These are phyloP conservation scores for Hymenoscyphus occultus DNA, from an alignment of 2,329 filamentous ascomycete genomes.

Conservation along the genomic window DNA sequence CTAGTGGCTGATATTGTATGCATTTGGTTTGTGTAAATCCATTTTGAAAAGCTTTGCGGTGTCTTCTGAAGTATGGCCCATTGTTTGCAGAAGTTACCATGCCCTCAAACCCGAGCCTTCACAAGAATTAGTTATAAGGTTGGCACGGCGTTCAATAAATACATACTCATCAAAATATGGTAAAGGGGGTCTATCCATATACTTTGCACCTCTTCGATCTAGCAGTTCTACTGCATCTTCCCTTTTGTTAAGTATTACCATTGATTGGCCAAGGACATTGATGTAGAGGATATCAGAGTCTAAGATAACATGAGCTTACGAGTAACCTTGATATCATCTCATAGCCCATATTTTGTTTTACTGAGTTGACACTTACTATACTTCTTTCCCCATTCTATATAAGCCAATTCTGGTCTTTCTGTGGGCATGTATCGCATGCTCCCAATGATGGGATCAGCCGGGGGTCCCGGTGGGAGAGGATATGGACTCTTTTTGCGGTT, in stretches of 20 bases:
- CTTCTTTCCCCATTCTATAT: constrained; percentile 28
- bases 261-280: constrained; percentile 31
- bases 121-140: neutral
- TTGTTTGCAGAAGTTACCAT: constrained; percentile 43
- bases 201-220: constrained; percentile 44
- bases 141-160: too few species aligned
- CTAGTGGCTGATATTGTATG: constrained; percentile 26
- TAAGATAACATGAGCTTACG: neutral
- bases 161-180: constrained; percentile 24
- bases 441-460: constrained; percentile 28
- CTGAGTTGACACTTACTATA: constrained; percentile 16
- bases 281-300: constrained; percentile 21
- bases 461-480: constrained; percentile 31
- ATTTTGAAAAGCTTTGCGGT: constrained; percentile 44
- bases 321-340: neutral
- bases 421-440: constrained; percentile 28
- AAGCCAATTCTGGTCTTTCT: constrained; percentile 25
- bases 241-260: constrained; percentile 45
- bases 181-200: constrained; percentile 45
- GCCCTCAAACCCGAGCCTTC: constrained; percentile 39
- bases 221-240: constrained; percentile 43
- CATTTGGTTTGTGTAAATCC: constrained; percentile 41
- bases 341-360: too few species aligned
- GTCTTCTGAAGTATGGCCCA: constrained; percentile 40
- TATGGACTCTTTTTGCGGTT: neutral